Conservation (phyloP, 2,329 filamentous ascomycete species). For the Catunica adiposa region DNA sequence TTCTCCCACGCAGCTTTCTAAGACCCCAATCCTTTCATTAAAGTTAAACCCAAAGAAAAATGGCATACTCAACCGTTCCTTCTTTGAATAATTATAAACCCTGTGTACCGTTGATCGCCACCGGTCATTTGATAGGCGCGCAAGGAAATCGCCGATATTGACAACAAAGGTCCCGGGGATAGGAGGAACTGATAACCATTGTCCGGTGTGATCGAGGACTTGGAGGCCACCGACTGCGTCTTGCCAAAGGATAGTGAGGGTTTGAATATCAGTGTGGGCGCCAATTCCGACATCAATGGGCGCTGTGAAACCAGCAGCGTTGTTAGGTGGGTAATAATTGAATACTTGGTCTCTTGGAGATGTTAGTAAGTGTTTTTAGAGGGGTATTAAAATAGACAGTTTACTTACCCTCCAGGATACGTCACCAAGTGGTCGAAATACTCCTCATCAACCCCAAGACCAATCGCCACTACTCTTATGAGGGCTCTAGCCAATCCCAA, state of each 20-base stretch:
- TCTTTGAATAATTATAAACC: constrained; percentile 26
- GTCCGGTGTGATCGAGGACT: constrained; percentile 16
- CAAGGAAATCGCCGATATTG: constrained; percentile 19
- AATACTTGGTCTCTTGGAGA: constrained; percentile 20
- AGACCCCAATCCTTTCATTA: constrained; percentile 24
- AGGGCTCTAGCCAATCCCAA: constrained; percentile 34
- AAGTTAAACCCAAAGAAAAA: constrained; percentile 41
- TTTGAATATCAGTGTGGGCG: constrained; percentile 31
- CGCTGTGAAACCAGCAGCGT: constrained; percentile 18
- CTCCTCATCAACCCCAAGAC: constrained; percentile 34
- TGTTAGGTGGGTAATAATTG: constrained; percentile 28
- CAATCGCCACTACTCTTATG: constrained; percentile 36
- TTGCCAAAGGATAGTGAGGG: constrained; percentile 21
- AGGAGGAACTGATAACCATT: constrained; percentile 18
- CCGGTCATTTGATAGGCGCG: constrained; percentile 18
- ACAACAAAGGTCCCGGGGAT: constrained; percentile 18
- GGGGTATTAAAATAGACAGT: constrained; percentile 19
- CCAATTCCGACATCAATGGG: constrained; percentile 25
- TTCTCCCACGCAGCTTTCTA: not conserved
- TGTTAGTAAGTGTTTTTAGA: constrained; percentile 20
- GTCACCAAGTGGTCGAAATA: constrained; percentile 38
- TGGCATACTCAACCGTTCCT: constrained; percentile 35
- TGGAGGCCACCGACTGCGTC: constrained; percentile 22
- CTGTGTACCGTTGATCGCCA: constrained; percentile 17
- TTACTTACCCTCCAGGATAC: constrained; percentile 29